phyloP scores from a whole-genome alignment of 164 flowering plant genomes.

The Macadamia tetraphylla region DNA sequence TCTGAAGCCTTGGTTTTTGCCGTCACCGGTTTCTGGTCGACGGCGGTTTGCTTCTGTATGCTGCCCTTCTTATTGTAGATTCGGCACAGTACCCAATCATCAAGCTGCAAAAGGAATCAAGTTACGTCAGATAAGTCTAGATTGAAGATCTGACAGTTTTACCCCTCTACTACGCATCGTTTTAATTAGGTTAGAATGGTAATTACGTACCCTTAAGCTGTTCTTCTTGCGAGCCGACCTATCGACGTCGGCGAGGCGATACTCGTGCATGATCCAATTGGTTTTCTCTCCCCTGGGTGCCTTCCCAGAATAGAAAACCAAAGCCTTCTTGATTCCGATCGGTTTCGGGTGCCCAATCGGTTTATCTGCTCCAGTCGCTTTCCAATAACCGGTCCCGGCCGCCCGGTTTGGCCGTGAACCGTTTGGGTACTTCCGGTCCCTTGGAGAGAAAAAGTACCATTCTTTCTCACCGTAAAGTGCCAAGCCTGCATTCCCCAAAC shows the following conservation, averaged over 20 bases:
- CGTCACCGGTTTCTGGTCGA: not conserved
- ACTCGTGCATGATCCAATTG: slow-evolving; percentile 74
- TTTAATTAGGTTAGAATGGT: not conserved
- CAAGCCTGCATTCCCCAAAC: slow-evolving; percentile 21
- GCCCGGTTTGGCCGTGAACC: slow-evolving; percentile 70
- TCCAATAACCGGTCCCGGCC: slow-evolving; percentile 68
- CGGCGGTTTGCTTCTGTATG: slow-evolving; percentile 32
- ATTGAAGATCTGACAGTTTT: too few relatives aligned
- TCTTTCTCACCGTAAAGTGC: slow-evolving; percentile 60
- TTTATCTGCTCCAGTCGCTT: slow-evolving; percentile 71
- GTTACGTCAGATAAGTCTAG: slow-evolving; percentile 5
- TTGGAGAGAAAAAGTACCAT: slow-evolving; percentile 66
- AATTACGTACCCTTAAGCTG: slow-evolving; percentile 43
- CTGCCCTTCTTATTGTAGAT: slow-evolving; percentile 70
- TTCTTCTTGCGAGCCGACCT: slow-evolving; percentile 50
- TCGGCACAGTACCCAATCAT: slow-evolving; percentile 78
- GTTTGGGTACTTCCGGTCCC: slow-evolving; percentile 66
- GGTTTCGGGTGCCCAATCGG: slow-evolving; percentile 57
- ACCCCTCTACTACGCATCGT: not conserved
- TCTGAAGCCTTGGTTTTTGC: slow-evolving; percentile 1
- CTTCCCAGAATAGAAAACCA: slow-evolving; percentile 63
- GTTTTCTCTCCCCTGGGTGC: slow-evolving; percentile 63
- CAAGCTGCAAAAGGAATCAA: slow-evolving; percentile 37
- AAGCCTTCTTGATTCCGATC: slow-evolving; percentile 57
- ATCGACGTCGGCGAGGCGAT: slow-evolving; percentile 60